Base-by-base conservation (phyloP, 768 basidiomycete genomes). In the Cystofilobasidium macerans region DNA sequence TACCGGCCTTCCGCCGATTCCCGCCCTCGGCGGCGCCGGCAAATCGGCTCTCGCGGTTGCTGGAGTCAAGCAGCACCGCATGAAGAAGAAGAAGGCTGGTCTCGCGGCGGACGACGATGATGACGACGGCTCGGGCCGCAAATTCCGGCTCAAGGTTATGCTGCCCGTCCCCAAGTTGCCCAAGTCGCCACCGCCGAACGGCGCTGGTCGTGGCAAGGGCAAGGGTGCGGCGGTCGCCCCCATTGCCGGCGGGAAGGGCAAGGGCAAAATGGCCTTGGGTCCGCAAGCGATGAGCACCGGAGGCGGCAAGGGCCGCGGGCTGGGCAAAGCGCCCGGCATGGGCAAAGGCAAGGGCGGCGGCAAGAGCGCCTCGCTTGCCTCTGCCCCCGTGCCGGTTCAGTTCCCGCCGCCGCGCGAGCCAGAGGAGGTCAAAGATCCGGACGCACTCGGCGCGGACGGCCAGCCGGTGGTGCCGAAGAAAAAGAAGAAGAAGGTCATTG, bases 101-200 rank as follows among this genome's bases (percentile, higher is more conserved):
- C 45, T 8, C 20, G 45, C 45, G 22, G 1, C 22, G 45, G 45
- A 24, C 2, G 45, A n/a, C 22, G 45, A 13, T 7, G 14, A 4
- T 5, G 45, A 47, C 22, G 45, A n/a, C n/a, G 45, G 45, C 45
- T 20, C 13, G 6, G 51, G 51, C 8, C 26, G 51, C 8, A 54
- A 54, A 30, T 54, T 54, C 20, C 26, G 51, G 30, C 51, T 54
- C 51, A 54, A 54, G 51, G 51, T 54, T 8, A 30, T 32, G 51
- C 51, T 54, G 51, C 51, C 51, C 51, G 51, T 54, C 3, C 51
- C 51, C 28, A 54, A 54, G 51, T 30, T 54, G 28, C 28, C 51
- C 51, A 54, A 54, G 51, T 7, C 51, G 4, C 14, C 51, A 14
- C 28, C 51, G 8, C 9, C 40, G 12, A 24, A 20, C 9, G 57